Evolutionary conservation across 2,329 filamentous ascomycete species (phyloP), one percentile per base, ranked within the genome.

Genomic region (Sordariomycetes sp.): DNA sequence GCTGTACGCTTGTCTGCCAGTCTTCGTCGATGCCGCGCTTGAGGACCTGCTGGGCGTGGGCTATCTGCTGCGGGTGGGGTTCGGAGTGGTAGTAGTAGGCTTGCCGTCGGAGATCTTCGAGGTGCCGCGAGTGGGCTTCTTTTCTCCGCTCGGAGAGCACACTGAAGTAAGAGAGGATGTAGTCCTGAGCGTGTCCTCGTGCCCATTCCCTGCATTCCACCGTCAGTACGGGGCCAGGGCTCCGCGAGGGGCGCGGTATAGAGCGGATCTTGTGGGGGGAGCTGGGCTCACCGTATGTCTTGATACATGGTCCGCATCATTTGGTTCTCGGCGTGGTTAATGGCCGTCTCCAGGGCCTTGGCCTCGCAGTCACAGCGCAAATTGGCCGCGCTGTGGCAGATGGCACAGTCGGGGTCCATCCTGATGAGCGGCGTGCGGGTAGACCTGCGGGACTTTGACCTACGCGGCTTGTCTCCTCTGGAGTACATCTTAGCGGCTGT

Each of bases 21-120:
- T 91, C 88, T 61, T 88, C 85, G 65, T 91, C 87, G 65, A 91
- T 87, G 61, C 87, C 87, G 55, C 82, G 79, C 71, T 90, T 89
- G 61, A 90, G 76, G 54, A 79, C 77, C 18, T 77, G 77, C 65
- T 90, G 81, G 25, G 86, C 87, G 59, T 81, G 78, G 46, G 79
- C 74, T 57, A 90, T 79, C 66, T 90, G 80, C 62, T 72, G 77
- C 28, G 81, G 83, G 61, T 86, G 80, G 28, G 83, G 82, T 25
- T 76, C 76, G 2, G 76, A 71, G 61, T 79, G 73, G 66, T 82
- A 86, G 64, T 82, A 76, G 62, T 76, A 80, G 59, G 82, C 78
- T 58, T 80, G 76, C 24, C 74, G 72, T 51, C 74, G 79, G 62
- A 86, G 76, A 57, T 76, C 76, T 52, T 84, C 81, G 60, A 86